Evolutionary conservation across 2,329 filamentous ascomycete species (phyloP).

Genomic region (Ceratocystis diversiconidia): DNA sequence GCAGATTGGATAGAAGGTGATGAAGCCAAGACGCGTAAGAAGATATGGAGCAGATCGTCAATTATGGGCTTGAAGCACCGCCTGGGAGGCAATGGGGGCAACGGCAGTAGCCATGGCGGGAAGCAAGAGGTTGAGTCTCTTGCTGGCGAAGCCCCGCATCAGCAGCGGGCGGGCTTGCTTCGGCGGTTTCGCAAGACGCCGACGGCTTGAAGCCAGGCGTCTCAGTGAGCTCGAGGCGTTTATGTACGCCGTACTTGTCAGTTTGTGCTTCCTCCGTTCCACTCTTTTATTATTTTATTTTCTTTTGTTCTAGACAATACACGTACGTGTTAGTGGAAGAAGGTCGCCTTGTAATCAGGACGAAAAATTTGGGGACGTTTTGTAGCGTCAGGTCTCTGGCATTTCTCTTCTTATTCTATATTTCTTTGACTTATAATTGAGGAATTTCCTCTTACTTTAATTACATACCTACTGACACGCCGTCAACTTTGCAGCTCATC

Average conservation of each 20-base stretch:
- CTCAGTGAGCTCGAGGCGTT: background rate
- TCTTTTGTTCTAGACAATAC: conserved; percentile 1
- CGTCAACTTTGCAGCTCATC: background rate
- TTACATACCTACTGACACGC: background rate
- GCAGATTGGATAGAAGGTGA: conserved; percentile 48
- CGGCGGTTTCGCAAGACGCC: conserved; percentile 7
- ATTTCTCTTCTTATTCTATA: background rate
- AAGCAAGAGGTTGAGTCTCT: background rate
- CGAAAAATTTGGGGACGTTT: background rate
- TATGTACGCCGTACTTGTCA: background rate
- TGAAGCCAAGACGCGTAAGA: conserved; percentile 25
- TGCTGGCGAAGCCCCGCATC: background rate
- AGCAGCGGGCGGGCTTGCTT: conserved; percentile 1
- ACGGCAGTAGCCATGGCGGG: conserved; percentile 23
- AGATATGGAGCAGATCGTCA: conserved; percentile 23
- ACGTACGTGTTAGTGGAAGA: background rate
- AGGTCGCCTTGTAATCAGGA: background rate
- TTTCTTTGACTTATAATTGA: background rate
- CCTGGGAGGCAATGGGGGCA: conserved; percentile 16
- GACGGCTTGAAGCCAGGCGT: background rate
- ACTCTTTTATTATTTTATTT: background rate
- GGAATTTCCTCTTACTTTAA: background rate
- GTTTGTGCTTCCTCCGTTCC: background rate
- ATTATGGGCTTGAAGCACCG: conserved; percentile 28
- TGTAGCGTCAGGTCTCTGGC: background rate